Evolutionary conservation across 441 rosid species (phyloP).

Genomic region (Melastoma candidum): DNA sequence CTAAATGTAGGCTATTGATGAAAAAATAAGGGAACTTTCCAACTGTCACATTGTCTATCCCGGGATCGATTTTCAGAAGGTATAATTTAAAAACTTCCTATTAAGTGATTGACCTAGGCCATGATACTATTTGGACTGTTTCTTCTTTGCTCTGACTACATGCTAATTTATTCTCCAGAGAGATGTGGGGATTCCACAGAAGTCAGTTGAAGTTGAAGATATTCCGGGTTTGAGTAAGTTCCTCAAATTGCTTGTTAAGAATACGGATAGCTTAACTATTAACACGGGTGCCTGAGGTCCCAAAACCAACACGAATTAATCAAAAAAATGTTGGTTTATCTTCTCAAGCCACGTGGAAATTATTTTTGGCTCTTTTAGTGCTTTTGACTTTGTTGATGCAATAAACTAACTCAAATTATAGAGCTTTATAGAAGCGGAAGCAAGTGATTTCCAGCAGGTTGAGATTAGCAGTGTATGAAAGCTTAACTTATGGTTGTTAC

Average conservation of each 20-base stretch:
- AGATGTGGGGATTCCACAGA: slow-evolving; percentile 79
- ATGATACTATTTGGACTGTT: too few relatives aligned
- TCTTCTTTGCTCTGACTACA: too few relatives aligned
- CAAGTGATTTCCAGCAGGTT: too few relatives aligned
- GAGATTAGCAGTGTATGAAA: too few relatives aligned
- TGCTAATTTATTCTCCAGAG: slow-evolving; percentile 38
- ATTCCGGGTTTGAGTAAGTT: slow-evolving; percentile 92
- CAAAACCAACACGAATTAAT: not conserved
- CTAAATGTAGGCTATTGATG: slow-evolving; percentile 75
- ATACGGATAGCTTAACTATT: not conserved
- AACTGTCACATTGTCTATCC: slow-evolving; percentile 76
- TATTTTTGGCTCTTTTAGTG: too few relatives aligned
- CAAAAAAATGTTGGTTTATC: not conserved
- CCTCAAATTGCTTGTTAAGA: not conserved
- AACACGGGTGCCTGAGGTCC: not conserved
- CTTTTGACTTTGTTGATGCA: too few relatives aligned
- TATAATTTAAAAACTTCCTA: slow-evolving; percentile 14
- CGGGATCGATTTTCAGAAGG: slow-evolving; percentile 82
- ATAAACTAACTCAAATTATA: too few relatives aligned
- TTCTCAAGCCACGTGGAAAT: not conserved
- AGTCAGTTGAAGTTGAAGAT: slow-evolving; percentile 70
- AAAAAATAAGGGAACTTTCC: slow-evolving; percentile 91
- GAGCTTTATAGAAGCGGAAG: too few relatives aligned
- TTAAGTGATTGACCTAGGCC: too few relatives aligned
- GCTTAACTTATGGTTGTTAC: too few relatives aligned